A percentile compares a stretch with the other conserved stretches of the same genome.
These are phyloP conservation scores for Cyberlindnera subsufficiens DNA, from an alignment of 805 yeast genomes.

Conservation along the genomic window DNA sequence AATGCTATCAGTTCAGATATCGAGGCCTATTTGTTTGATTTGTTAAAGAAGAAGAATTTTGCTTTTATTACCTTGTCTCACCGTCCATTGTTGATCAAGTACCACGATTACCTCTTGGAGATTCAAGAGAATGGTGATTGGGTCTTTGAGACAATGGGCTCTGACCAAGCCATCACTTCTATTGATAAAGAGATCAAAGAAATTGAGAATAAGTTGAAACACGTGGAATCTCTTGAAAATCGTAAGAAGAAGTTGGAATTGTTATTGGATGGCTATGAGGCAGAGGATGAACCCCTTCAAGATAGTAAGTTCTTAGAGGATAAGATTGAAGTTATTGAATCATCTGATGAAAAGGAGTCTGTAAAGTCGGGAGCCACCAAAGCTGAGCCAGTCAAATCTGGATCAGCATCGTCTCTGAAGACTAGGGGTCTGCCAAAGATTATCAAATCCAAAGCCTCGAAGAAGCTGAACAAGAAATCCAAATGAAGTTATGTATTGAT, in stretches of 20 bases:
- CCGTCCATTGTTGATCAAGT: constrained; percentile 76
- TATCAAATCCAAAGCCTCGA: not conserved
- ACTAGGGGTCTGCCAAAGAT: not conserved
- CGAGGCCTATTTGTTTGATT: constrained; percentile 80
- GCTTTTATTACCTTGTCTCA: constrained; percentile 80
- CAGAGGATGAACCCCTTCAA: constrained; percentile 2
- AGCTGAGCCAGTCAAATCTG: not conserved
- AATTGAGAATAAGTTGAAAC: constrained; percentile 52
- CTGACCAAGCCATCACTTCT: constrained; percentile 58
- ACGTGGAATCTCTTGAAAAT: constrained; percentile 51
- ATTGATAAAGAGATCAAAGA: constrained; percentile 73
- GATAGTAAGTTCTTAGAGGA: constrained; percentile 4
- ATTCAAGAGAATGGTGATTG: constrained; percentile 54
- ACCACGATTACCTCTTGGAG: constrained; percentile 73
- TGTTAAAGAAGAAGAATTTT: constrained; percentile 61
- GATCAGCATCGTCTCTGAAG: not conserved
- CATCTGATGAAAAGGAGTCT: not conserved
- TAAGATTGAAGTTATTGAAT: constrained; percentile 1
- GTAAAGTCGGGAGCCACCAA: not conserved
- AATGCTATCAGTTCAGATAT: constrained; percentile 87
- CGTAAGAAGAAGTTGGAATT: constrained; percentile 54
- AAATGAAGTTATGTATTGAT: not conserved
- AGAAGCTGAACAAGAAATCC: not conserved
- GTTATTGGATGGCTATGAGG: constrained; percentile 21
- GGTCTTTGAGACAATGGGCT: constrained; percentile 59